Evolutionary conservation across 2,329 filamentous ascomycete genomes (phyloP), one percentile per base, ranked within the genome.

Genomic region (Fusarium nygamai): DNA sequence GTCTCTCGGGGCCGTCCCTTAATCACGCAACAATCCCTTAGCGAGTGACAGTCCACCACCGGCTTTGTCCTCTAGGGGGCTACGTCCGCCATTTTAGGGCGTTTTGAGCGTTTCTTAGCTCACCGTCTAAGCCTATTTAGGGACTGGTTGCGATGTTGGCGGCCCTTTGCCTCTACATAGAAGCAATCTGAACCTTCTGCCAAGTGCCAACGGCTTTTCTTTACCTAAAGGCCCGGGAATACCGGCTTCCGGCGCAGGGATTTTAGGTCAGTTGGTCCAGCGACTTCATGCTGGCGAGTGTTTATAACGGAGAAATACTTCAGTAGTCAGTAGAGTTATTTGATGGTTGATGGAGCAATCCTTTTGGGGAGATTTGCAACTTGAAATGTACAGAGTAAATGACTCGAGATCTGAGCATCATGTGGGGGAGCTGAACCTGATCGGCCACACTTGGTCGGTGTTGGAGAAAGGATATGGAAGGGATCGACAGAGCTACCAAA

Each of bases 401-500:
- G 67, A 69, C 67, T 69, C 67, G 65, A 64, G 33, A 38, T 50
- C 17, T 33, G 22, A 56, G 29, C 27, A 38, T 53, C 33, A 43
- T 29, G 64, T 64, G 64, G 64, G 53, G 64, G 65, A 69, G 67
- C 67, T 69, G 67, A 69, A 22, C 46, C 33, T 7, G 47, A 69
- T 63, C 56, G 29, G 22, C 54, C 22, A 27, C 29, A 16, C 24
- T 41, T 6, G 41, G 33, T 36, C 44, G 50, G 58, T 13, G n/a
- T 17, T 19, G 36, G 8, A 19, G 27, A 34, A 9, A 12, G 51
- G 20, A 64, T 51, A 38, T 22, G 44, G 64, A 39, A 69, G 50
- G 8, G 67, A 69, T 69, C 67, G 38, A 38, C 67, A 69, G 33
- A n/a, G 19, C 39, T 53, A 64, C 38, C 38, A 48, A 64, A 69